Percentiles rank a stretch among this genome's conserved stretches.
phyloP scores from a whole-genome alignment of 306 rosid species.

The Cucurbita maxima region DNA sequence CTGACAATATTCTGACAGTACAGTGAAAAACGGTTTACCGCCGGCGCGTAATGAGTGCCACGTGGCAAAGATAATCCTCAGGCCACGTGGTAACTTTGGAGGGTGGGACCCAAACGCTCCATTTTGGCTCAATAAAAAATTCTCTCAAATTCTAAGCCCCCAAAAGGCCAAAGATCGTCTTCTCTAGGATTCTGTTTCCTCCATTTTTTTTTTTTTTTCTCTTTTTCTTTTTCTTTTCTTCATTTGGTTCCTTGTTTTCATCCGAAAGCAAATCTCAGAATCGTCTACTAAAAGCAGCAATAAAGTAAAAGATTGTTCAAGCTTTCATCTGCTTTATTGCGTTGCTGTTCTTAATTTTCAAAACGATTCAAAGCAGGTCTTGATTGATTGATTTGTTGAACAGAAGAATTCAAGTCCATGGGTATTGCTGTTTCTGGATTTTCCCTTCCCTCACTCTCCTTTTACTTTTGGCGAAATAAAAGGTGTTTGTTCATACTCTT shows the following conservation, averaged over 20 bases:
- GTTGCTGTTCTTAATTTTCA: conserved; percentile 8
- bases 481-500: conserved; percentile 27
- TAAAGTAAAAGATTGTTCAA: conserved; percentile 15
- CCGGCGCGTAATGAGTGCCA: conserved; percentile 11
- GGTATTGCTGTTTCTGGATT: conserved; percentile 22
- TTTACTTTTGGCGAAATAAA: conserved; percentile 30
- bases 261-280: conserved; percentile 6
- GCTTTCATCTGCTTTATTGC: conserved; percentile 29
- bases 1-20: not conserved
- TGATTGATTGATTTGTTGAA: conserved; percentile 14
- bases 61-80: conserved; percentile 23
- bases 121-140: not conserved
- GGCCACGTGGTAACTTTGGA: not conserved
- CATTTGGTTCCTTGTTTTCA: conserved; percentile 1
- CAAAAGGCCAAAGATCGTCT: not conserved
- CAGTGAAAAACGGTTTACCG: conserved; percentile 21
- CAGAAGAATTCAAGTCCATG: conserved; percentile 19
- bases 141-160: not conserved
- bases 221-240: not conserved
- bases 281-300: not conserved
- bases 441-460: conserved; percentile 22
- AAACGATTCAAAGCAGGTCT: conserved; percentile 23
- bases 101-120: conserved; percentile 17
- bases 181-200: conserved; percentile 1
- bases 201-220: not conserved